Percentiles rank a stretch among this genome's conserved stretches.
phyloP scores from a whole-genome alignment of 106 monocot genomes.

The Gastrodia elata region DNA sequence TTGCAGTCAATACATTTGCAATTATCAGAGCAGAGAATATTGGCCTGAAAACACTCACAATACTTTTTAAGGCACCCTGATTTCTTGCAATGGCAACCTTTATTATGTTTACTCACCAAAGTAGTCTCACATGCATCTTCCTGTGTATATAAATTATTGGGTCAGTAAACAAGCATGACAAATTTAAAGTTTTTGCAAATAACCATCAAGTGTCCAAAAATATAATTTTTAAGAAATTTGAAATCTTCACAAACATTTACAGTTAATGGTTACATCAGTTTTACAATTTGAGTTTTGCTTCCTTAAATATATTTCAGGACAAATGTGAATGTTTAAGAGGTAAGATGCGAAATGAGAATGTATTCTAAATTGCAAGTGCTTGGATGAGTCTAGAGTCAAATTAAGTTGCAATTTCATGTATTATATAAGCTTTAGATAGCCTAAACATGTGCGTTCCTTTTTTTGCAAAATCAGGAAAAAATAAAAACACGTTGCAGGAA shows the following conservation, averaged over 20 bases:
- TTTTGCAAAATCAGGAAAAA: too few species aligned
- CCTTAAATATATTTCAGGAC: not conserved
- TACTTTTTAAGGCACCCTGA: slow-evolving; percentile 94
- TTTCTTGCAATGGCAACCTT: slow-evolving; percentile 93
- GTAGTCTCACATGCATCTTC: slow-evolving; percentile 53
- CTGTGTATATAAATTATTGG: slow-evolving; percentile 16
- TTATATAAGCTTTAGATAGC: too few species aligned
- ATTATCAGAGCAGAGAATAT: slow-evolving; percentile 88
- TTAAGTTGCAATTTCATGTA: too few species aligned
- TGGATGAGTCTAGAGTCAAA: too few species aligned
- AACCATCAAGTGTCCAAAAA: not conserved
- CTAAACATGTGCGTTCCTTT: too few species aligned
- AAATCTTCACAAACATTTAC: not conserved
- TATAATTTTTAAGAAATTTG: not conserved
- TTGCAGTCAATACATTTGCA: slow-evolving; percentile 89
- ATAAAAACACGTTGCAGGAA: too few species aligned
- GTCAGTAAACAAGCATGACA: not conserved
- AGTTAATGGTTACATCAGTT: not conserved
- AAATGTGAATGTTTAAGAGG: not conserved
- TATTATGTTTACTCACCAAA: slow-evolving; percentile 79
- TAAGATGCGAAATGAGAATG: too few species aligned
- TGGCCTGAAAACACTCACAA: slow-evolving; percentile 94
- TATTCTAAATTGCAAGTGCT: too few species aligned
- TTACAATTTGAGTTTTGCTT: not conserved
- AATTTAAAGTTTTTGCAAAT: not conserved